Conservation (phyloP, 495 filamentous ascomycete species). For the Penicillium manginii region DNA sequence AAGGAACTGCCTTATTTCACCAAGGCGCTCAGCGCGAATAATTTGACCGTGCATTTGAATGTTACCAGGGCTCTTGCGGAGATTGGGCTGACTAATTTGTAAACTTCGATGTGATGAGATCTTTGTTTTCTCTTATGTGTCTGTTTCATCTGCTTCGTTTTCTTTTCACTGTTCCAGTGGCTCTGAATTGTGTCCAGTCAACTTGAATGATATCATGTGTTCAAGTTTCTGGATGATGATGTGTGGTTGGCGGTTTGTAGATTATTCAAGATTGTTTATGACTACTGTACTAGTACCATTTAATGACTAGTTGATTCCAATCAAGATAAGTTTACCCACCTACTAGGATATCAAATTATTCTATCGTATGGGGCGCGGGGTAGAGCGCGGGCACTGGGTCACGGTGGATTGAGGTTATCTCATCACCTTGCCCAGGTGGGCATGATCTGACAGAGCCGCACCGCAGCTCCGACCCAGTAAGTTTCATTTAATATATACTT, state of each 20-base stretch:
- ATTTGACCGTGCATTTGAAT: conserved; percentile 46
- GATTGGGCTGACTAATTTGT: conserved; percentile 1
- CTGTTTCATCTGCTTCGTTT: not conserved
- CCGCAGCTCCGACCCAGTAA: not conserved
- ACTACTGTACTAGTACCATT: conserved; percentile 1
- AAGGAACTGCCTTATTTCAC: conserved; percentile 65
- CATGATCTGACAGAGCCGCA: not conserved
- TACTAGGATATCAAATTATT: not conserved
- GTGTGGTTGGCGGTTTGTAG: no score
- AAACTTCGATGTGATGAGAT: not conserved
- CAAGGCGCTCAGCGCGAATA: conserved; percentile 46
- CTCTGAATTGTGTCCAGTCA: no score
- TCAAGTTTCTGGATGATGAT: no score
- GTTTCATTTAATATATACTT: conserved; percentile 11
- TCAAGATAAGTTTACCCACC: no score
- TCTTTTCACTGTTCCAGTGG: not conserved
- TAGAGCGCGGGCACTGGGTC: no score
- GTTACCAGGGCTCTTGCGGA: conserved; percentile 40
- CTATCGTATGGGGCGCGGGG: not conserved
- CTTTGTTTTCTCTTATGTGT: not conserved
- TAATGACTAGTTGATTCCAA: not conserved
- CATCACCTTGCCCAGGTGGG: no score
- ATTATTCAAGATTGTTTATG: not conserved
- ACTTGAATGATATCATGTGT: no score
- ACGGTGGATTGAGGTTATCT: not conserved